Conservation (phyloP, 2,329 filamentous ascomycete species). For the Claviceps spartinae region DNA sequence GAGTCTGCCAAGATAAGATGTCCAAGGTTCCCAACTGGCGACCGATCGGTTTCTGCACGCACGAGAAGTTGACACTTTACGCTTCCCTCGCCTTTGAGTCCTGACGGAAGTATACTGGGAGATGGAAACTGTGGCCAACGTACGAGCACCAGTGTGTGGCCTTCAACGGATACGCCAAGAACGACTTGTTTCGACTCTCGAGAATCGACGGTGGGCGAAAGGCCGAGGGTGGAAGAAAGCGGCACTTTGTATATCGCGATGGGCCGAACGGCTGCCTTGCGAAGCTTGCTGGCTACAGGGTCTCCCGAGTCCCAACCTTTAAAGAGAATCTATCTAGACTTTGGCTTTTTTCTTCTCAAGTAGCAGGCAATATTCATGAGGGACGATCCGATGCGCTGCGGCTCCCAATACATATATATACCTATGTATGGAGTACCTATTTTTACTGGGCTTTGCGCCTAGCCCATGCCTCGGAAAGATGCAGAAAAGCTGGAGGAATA, state of each 20-base stretch:
- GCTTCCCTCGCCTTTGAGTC: not conserved
- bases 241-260: not conserved
- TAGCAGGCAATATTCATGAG: not conserved
- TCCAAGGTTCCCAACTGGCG: not conserved
- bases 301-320: not conserved
- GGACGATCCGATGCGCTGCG: not conserved
- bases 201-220: not conserved
- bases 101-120: not conserved
- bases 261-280: not conserved
- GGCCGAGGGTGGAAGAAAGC: not conserved
- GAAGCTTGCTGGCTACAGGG: not conserved
- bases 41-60: not conserved
- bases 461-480: not conserved
- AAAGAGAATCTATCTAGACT: not conserved
- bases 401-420: not conserved
- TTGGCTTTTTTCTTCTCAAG: not conserved
- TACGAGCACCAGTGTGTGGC: not conserved
- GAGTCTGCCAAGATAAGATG: conserved; percentile 2
- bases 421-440: not conserved
- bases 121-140: not conserved
- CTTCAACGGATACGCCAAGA: not conserved
- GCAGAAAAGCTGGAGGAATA: not conserved
- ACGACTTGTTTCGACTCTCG: not conserved
- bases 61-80: not conserved
- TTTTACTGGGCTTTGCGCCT: not conserved